Percentiles rank a stretch among this genome's conserved stretches.
These are phyloP conservation scores for Cyclotella cryptica DNA, from an alignment of 108 stramenopile species.

Conservation along the genomic window DNA sequence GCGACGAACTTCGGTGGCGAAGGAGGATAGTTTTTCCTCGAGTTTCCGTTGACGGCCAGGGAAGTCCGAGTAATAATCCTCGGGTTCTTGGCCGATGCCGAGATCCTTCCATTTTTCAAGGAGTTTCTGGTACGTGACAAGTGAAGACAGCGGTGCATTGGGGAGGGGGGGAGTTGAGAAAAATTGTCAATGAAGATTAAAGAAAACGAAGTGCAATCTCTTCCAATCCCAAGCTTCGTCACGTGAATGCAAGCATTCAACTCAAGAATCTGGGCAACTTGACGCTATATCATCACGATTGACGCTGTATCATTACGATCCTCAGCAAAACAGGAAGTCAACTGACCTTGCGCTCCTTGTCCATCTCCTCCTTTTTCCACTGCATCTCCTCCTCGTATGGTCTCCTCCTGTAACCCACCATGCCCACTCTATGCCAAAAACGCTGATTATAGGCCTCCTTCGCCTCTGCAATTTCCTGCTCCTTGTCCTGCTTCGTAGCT, in stretches of 20 bases:
- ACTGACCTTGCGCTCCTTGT: constrained; percentile 29
- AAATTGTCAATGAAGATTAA: too few species aligned
- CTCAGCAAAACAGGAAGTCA: background rate
- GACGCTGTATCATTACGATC: too few species aligned
- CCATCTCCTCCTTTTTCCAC: constrained; percentile 26
- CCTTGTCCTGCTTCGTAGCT: constrained; percentile 54
- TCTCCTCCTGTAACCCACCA: background rate
- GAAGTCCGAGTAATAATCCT: constrained; percentile 12
- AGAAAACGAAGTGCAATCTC: too few species aligned
- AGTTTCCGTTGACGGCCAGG: background rate
- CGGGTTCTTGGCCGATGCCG: constrained; percentile 15
- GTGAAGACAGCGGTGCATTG: background rate
- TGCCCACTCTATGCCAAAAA: constrained; percentile 13
- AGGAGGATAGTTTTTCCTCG: constrained; percentile 22
- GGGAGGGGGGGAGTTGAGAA: too few species aligned
- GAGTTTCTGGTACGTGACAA: background rate
- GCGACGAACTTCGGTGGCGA: constrained; percentile 38
- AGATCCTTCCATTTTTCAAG: constrained; percentile 16
- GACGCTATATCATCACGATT: too few species aligned
- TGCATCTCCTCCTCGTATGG: constrained; percentile 12
- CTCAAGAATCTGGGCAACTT: too few species aligned
- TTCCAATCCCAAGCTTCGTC: too few species aligned
- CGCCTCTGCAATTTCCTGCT: constrained; percentile 64
- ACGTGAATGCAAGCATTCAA: too few species aligned
- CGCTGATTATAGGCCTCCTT: constrained; percentile 32